Conservation (phyloP, 805 yeast species). For the Saccharomycopsis fermentans region DNA sequence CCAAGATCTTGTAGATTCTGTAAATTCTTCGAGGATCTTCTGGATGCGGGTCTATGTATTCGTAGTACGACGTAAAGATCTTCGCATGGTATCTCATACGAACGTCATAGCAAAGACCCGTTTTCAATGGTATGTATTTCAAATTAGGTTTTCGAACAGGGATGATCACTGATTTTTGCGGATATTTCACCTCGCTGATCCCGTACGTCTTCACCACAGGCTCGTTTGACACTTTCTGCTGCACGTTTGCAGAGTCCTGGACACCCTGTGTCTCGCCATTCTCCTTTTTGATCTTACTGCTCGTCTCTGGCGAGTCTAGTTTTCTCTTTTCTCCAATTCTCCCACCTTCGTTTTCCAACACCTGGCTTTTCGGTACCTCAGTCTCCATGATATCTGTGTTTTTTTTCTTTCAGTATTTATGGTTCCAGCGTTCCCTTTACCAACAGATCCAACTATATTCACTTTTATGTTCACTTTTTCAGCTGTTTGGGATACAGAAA, state of each 20-base stretch:
- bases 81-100: slow-evolving; percentile 97
- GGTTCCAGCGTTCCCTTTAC: too few species aligned
- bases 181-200: slow-evolving; percentile 17
- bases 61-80: slow-evolving; percentile 81
- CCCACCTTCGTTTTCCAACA: not conserved
- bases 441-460: too few species aligned
- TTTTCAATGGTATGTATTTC: slow-evolving; percentile 59
- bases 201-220: slow-evolving; percentile 17
- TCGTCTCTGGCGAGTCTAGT: not conserved
- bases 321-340: slow-evolving; percentile 3
- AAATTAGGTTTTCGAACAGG: slow-evolving; percentile 15
- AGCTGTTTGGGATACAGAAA: too few species aligned
- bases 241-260: not conserved
- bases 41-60: slow-evolving; percentile 97
- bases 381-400: not conserved
- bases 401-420: not conserved
- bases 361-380: not conserved
- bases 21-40: slow-evolving; percentile 97
- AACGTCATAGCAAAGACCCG: slow-evolving; percentile 93
- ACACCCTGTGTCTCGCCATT: not conserved
- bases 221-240: not conserved
- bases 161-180: slow-evolving; percentile 15
- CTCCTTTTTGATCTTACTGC: not conserved
- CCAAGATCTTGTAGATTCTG: slow-evolving; percentile 83
- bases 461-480: too few species aligned